Base-by-base conservation (phyloP, 148 eudicot species). In the Amaranthus cruentus region DNA sequence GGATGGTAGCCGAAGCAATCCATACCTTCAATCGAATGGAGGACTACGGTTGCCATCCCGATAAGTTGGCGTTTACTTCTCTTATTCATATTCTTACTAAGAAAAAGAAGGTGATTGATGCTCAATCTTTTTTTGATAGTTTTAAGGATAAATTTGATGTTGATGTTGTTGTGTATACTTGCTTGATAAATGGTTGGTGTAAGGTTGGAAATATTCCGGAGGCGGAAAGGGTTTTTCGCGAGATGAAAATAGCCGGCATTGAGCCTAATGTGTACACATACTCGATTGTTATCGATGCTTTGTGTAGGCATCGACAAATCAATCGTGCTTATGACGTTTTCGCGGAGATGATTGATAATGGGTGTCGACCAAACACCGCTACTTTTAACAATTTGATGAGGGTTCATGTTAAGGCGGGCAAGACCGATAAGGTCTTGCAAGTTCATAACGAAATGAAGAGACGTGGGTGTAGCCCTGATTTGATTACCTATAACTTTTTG, bases 301-400 rank as follows among this genome's bases (percentile, higher is more conserved):
- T 94, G 85, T 94, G 97, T 80, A 82, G 98, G 64, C 63, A 78
- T 8, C 91, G 97, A 68, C 97, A 91, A 62, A 88, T 88, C 59
- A 87, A 81, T 0, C 90, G 98, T 9, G 97, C 98, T 21, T 90
- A 94, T 47, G 98, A 94, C 81, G 96, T 94, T 42, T 89, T 94
- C 10, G 73, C 96, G 2, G 98, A 94, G 73, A 94, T 94, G 98
- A 76, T 94, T 76, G 96, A 90, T 61, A 72, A 53, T 49, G 97
- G 96, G 5, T 83, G 88, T 66, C 71, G 75, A 21, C 97, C 98
- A 0, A 94, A 94, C 77, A 80, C 90, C 0, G 79, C 83, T 53
- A 94, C 98, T 71, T 94, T 88, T 58, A 94, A 94, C 70, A 94
- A 90, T 75, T 51, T 94, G 75, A 91, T 94, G 91, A 77, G 97